Evolutionary conservation across 768 basidiomycete species (phyloP), one percentile per base, ranked within the genome.

Genomic region (Kwoniella pini): DNA sequence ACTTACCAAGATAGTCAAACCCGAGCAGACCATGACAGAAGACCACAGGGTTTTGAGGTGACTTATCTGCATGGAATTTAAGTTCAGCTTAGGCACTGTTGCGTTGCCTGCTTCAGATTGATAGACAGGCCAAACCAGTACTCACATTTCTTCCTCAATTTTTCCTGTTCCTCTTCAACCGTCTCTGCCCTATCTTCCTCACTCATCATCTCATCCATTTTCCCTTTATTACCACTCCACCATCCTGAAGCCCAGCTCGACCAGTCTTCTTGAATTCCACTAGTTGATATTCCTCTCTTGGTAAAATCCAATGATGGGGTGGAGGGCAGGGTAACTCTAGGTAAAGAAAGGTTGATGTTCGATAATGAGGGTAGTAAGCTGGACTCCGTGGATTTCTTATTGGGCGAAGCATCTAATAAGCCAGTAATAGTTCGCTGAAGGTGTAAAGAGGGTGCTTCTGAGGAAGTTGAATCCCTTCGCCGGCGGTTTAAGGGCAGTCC

Each of bases 11-110:
- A 45, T 74, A 75, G 57, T 78, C 77, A 55, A 76, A 78, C 12
- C 79, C 79, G 11, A 97, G 83, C 0, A 96, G 83, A 9, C 94
- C 95, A 74, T 98, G 95, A 68, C 95, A 98, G 79, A 98, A 97
- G 1, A 98, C 88, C 44, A 97, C 79, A 0, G 95, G 95, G 64
- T 91, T 85, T 60, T 84, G 84, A 0, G 94, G 88, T 0, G 90
- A 82, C 4, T 84, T 83, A 72, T 94, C 90, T 91, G n/a, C n/a
- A n/a, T n/a, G n/a, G n/a, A n/a, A n/a, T n/a, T n/a, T n/a, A n/a
- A n/a, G n/a, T n/a, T n/a, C n/a, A n/a, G n/a, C n/a, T n/a, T n/a
- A n/a, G n/a, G n/a, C n/a, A n/a, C n/a, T n/a, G n/a, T n/a, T n/a
- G n/a, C n/a, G n/a, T n/a, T n/a, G n/a, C n/a, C n/a, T n/a, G n/a